A percentile compares a stretch with the other conserved stretches of the same genome.
Conservation (phyloP, 1,284 basidiomycete species). For the Coniophora puteana region DNA sequence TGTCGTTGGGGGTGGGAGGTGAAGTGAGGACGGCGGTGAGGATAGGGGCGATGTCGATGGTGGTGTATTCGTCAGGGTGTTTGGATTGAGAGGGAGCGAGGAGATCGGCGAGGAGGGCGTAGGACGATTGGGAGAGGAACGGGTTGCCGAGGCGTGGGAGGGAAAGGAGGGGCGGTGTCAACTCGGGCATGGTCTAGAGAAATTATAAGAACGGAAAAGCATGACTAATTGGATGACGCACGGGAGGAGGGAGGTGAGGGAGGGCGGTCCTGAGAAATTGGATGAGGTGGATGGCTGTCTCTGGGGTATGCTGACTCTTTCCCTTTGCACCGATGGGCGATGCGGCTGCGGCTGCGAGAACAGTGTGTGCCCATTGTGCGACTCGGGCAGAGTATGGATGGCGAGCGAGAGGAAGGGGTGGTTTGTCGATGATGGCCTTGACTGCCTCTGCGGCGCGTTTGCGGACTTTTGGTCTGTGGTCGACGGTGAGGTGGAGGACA, state of each 20-base stretch:
- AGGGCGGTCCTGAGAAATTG: slow-evolving; percentile 68
- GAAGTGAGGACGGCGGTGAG: slow-evolving; percentile 73
- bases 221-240: slow-evolving; percentile 30
- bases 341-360: slow-evolving; percentile 56
- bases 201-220: slow-evolving; percentile 10
- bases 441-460: slow-evolving; percentile 88
- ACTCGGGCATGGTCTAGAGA: slow-evolving; percentile 61
- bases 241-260: slow-evolving; percentile 60
- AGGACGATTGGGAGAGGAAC: slow-evolving; percentile 82
- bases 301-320: slow-evolving; percentile 64
- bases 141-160: slow-evolving; percentile 82
- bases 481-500: slow-evolving; percentile 79
- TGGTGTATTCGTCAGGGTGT: slow-evolving; percentile 42
- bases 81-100: slow-evolving; percentile 54
- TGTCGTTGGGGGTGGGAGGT: slow-evolving; percentile 65
- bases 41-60: slow-evolving; percentile 63
- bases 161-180: slow-evolving; percentile 69
- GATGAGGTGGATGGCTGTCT: slow-evolving; percentile 80
- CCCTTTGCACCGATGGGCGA: slow-evolving; percentile 53
- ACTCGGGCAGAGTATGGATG: slow-evolving; percentile 87
- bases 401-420: slow-evolving; percentile 68
- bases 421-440: slow-evolving; percentile 67
- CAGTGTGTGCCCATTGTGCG: slow-evolving; percentile 73
- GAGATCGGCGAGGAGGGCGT: slow-evolving; percentile 76
- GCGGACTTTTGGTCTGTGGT: slow-evolving; percentile 92